Base-by-base conservation (phyloP, 148 eudicot genomes). In the Persicaria maculosa region DNA sequence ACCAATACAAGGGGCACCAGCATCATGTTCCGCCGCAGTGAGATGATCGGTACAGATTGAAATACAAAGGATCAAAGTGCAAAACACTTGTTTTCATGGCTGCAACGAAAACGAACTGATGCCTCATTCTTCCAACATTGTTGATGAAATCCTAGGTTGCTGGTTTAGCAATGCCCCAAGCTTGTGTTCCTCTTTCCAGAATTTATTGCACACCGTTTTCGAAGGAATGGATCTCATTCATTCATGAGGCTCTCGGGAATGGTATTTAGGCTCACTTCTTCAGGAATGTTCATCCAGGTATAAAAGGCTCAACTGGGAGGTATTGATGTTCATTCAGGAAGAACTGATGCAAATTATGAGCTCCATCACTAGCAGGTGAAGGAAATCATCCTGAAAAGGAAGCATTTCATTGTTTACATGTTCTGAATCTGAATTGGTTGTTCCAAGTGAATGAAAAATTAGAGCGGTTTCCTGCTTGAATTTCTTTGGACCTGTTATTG, bases 1-100 rank as follows among this genome's bases (percentile, higher is more conserved):
- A 67, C 84, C 85, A 83, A 86, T 76, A 58, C 74, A 80, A 84
- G 83, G 82, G 73, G 87, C 82, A 44, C 72, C 80, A 36, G 12
- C 74, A 43, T 72, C 77, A n/a, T 78, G 85, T 67, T 57, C 79
- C 22, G 65, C 77, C 0, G 70, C 43, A 15, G 9, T 65, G 45
- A 65, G 47, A 40, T 64, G 46, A 64, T 36, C 5, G 5, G 17
- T 40, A 64, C 45, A 36, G 45, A 17, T 31, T 65, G 36, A 36
- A 65, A 43, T 65, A 65, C 70, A 65, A 31, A 65, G 45, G 46
- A 65, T 17, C 17, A 65, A 65, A 65, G 70, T 40, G 46, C 19
- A 31, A 65, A 20, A 65, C 46, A 4, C 15, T 62, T 36, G 14
- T 62, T 62, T 62, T 31, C 68, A 40, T 65, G 70, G 19, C 19